Evolutionary conservation across 2,329 filamentous ascomycete species (phyloP).

Genomic region (Aspergillus sp.): DNA sequence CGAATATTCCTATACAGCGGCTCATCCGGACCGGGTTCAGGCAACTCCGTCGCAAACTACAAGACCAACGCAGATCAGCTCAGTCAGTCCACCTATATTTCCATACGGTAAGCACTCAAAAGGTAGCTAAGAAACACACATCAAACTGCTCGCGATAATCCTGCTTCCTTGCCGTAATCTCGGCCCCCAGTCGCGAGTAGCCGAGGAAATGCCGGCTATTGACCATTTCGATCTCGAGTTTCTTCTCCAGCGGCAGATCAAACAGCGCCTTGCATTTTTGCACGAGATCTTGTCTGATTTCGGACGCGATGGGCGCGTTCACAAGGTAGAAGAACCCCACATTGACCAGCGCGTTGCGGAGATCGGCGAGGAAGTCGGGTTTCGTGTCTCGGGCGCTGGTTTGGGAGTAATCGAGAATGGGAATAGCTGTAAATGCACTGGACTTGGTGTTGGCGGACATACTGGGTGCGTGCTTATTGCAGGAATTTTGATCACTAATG

Average conservation of each 20-base stretch:
- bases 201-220: constrained; percentile 40
- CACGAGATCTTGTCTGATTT: constrained; percentile 30
- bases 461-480: neutral
- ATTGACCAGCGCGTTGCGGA: constrained; percentile 35
- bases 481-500: neutral
- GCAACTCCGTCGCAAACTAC: constrained; percentile 39
- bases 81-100: no score
- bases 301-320: constrained; percentile 26
- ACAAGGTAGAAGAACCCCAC: constrained; percentile 39
- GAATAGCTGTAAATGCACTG: constrained; percentile 29
- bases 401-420: constrained; percentile 32
- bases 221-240: constrained; percentile 50
- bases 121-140: constrained; percentile 17
- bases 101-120: no score
- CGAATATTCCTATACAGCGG: constrained; percentile 36
- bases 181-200: constrained; percentile 35
- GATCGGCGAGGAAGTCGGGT: constrained; percentile 24
- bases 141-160: constrained; percentile 40
- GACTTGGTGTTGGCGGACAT: constrained; percentile 23
- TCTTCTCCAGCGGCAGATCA: constrained; percentile 44
- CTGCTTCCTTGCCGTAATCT: constrained; percentile 33
- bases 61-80: neutral
- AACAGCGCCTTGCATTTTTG: constrained; percentile 46
- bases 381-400: constrained; percentile 21
- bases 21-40: constrained; percentile 33